Base-by-base conservation (phyloP, 2,329 filamentous ascomycete species). In the Ophiognomonia clavigignenti-juglandacearum region DNA sequence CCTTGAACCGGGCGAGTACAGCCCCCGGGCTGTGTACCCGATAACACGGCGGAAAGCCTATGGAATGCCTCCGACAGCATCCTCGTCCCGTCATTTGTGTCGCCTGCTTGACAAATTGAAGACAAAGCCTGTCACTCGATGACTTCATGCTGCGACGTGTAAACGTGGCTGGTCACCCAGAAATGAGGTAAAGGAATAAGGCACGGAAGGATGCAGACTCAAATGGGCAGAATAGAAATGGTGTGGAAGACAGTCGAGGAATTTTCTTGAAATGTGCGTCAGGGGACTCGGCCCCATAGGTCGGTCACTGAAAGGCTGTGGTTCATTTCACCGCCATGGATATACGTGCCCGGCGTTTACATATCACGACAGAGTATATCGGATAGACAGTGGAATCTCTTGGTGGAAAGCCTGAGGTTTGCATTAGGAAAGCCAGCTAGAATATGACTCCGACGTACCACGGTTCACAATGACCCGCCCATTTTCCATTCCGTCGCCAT, bases 341-440 rank as follows among this genome's bases (percentile, higher is more conserved):
- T n/a, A n/a, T n/a, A n/a, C n/a, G n/a, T n/a, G n/a, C n/a, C n/a
- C n/a, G n/a, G n/a, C n/a, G n/a, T n/a, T n/a, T n/a, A n/a, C n/a
- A n/a, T n/a, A n/a, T n/a, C n/a, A n/a, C n/a, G n/a, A n/a, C n/a
- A n/a, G n/a, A n/a, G n/a, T n/a, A n/a, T n/a, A n/a, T n/a, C n/a
- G n/a, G 3, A 16, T 9, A 20, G n/a, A n/a, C 13, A 14, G 4
- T 20, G 38, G 18, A n/a, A 29, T 26, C 2, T 22, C 22, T 31
- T 14, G 14, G 11, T 13, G 6, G 10, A 26, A 10, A 26, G 10
- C 10, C 6, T 10, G 10, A 3, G 6, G 4, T 22, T 24, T 37
- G 18, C 14, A 37, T 14, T 35, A n/a, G 31, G 24, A 29, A 20
- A 43, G n/a, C 22, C 40, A 35, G 43, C 32, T 48, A 45, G 19